Percentiles rank a stretch among this genome's conserved stretches.
phyloP scores from a whole-genome alignment of 2,329 filamentous ascomycete genomes.

The Samsoniella hepiali region DNA sequence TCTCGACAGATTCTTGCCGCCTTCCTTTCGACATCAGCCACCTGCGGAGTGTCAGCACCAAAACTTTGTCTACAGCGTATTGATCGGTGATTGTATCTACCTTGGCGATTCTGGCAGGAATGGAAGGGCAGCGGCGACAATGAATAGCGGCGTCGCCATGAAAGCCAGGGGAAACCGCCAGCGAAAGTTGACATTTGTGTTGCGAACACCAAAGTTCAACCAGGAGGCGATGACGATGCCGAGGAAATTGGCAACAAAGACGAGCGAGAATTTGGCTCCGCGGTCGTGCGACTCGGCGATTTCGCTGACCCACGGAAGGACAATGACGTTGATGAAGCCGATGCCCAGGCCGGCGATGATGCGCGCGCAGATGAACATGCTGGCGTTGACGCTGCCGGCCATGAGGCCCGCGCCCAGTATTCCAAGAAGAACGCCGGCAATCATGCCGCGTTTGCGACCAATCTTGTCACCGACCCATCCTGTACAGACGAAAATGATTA shows the following conservation, averaged over 20 bases:
- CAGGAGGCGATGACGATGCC: constrained; percentile 44
- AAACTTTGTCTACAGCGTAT: no score
- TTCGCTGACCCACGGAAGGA: constrained; percentile 47
- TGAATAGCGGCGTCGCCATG: constrained; percentile 40
- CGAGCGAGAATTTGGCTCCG: constrained; percentile 45
- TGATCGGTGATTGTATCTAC: constrained; percentile 23
- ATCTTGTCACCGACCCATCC: constrained; percentile 49
- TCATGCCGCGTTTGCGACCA: constrained; percentile 46
- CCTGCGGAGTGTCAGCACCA: constrained; percentile 18
- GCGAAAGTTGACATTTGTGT: constrained; percentile 30
- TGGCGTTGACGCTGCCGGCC: constrained; percentile 40
- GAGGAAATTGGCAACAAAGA: constrained; percentile 52
- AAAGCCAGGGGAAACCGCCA: constrained; percentile 39
- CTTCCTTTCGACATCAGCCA: constrained; percentile 38
- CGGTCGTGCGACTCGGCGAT: constrained; percentile 44
- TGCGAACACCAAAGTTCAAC: constrained; percentile 36
- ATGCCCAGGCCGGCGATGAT: constrained; percentile 52
- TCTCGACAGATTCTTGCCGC: constrained; percentile 32
- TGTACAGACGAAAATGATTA: constrained; percentile 1
- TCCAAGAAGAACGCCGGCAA: constrained; percentile 45
- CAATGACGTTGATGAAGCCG: constrained; percentile 48
- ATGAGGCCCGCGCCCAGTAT: constrained; percentile 49
- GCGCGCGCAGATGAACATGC: constrained; percentile 48
- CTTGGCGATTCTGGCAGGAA: constrained; percentile 46
- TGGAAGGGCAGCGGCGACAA: constrained; percentile 37